These are phyloP conservation scores for Lotmaria passim DNA, from an alignment of 208 protist genomes.

Conservation along the genomic window DNA sequence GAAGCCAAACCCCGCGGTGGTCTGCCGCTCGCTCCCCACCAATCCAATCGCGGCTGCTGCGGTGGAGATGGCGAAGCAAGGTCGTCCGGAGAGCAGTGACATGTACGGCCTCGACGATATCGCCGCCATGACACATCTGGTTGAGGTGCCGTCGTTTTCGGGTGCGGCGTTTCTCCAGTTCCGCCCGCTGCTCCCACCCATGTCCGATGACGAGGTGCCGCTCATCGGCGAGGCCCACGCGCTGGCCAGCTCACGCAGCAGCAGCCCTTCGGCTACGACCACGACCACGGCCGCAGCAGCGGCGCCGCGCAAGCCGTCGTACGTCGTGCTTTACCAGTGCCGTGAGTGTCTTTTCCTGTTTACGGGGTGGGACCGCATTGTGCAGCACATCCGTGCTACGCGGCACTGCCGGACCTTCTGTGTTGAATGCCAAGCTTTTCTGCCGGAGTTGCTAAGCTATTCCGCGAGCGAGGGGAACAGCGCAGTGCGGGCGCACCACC, in stretches of 20 bases:
- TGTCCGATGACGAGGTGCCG: slow-evolving; percentile 27
- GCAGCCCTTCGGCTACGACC: neutral
- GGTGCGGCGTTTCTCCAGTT: slow-evolving; percentile 32
- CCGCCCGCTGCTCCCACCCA: slow-evolving; percentile 31
- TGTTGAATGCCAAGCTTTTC: slow-evolving; percentile 25
- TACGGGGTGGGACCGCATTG: slow-evolving; percentile 46
- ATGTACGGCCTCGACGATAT: slow-evolving; percentile 1
- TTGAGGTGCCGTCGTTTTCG: slow-evolving; percentile 28
- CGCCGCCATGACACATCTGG: slow-evolving; percentile 10
- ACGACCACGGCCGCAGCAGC: slow-evolving; percentile 1
- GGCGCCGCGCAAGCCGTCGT: slow-evolving; percentile 27
- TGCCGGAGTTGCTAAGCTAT: slow-evolving; percentile 34
- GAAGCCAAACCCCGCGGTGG: neutral
- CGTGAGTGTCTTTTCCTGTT: slow-evolving; percentile 64
- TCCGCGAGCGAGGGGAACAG: slow-evolving; percentile 13
- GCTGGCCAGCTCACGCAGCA: neutral
- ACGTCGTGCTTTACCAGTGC: slow-evolving; percentile 77
- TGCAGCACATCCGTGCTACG: slow-evolving; percentile 46
- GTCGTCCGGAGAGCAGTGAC: neutral
- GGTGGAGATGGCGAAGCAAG: neutral
- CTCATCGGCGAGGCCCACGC: slow-evolving; percentile 32
- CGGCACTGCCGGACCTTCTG: slow-evolving; percentile 55
- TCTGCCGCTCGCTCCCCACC: neutral
- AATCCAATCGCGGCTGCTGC: neutral
- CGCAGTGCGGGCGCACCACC: neutral